Conservation (phyloP, 441 rosid genomes). For the Populus hybrid region DNA sequence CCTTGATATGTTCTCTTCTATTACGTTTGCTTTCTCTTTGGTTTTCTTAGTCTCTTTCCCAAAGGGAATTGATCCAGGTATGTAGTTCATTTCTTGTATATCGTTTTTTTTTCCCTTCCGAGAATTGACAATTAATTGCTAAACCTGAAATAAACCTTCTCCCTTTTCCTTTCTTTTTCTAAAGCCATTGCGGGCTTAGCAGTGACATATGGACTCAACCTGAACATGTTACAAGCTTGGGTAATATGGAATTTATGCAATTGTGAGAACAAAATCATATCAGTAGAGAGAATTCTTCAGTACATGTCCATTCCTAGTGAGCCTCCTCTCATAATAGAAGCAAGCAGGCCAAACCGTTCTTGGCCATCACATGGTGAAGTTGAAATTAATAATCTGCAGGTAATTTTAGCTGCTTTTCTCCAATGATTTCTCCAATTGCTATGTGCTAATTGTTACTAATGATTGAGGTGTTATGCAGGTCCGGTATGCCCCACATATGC, state of each 20-base stretch:
- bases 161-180: not conserved
- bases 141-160: not conserved
- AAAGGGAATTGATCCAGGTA: conserved; percentile 77
- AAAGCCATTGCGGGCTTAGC: conserved; percentile 85
- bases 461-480: conserved; percentile 39
- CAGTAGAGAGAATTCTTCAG: conserved; percentile 90
- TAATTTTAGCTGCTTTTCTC: conserved; percentile 20
- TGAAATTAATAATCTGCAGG: conserved; percentile 62
- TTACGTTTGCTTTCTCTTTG: conserved; percentile 70
- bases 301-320: conserved; percentile 68
- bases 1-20: conserved; percentile 62
- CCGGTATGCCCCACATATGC: conserved; percentile 83
- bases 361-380: conserved; percentile 81
- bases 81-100: conserved; percentile 11
- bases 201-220: conserved; percentile 79
- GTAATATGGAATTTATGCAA: conserved; percentile 61
- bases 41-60: conserved; percentile 66
- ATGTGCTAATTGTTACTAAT: not conserved
- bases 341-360: conserved; percentile 42
- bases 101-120: not conserved
- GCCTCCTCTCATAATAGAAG: conserved; percentile 75
- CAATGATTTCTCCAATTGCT: not conserved
- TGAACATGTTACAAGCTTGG: conserved; percentile 67
- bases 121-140: no score
- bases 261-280: conserved; percentile 77